Evolutionary conservation across 305 asterid species (phyloP).

Genomic region (Vinca major): DNA sequence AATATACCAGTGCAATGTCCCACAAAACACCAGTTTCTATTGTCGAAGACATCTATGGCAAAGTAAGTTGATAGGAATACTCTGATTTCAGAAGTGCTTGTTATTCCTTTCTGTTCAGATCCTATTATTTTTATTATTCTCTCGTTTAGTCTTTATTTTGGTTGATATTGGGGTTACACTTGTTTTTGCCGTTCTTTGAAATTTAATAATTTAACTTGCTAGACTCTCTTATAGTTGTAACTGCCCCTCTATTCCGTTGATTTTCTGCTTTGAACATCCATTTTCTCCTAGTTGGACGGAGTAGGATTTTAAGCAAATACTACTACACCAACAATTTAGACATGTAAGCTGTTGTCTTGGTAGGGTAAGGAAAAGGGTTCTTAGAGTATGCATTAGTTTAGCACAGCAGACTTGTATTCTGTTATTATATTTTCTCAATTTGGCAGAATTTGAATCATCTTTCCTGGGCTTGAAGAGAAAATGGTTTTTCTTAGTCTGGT

Average conservation of each 20-base stretch:
- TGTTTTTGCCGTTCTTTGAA: neutral
- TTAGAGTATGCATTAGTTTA: neutral
- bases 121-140: no score
- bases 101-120: no score
- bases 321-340: neutral
- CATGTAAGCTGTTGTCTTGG: conserved; percentile 1
- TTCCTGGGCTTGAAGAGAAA: neutral
- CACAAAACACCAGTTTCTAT: no score
- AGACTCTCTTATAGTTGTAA: neutral
- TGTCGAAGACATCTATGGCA: no score
- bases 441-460: neutral
- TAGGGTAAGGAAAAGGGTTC: neutral
- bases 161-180: neutral
- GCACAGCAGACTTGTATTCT: neutral
- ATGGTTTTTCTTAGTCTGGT: neutral
- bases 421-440: neutral
- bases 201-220: neutral
- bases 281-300: neutral
- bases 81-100: neutral
- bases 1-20: no score
- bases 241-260: neutral
- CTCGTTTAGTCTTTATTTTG: no score
- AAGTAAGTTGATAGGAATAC: no score
- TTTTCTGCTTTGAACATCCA: neutral
- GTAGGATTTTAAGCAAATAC: neutral